Evolutionary conservation across 2,329 filamentous ascomycete species (phyloP), one percentile per base, ranked within the genome.

Genomic region (Thielaviopsis musarum): DNA sequence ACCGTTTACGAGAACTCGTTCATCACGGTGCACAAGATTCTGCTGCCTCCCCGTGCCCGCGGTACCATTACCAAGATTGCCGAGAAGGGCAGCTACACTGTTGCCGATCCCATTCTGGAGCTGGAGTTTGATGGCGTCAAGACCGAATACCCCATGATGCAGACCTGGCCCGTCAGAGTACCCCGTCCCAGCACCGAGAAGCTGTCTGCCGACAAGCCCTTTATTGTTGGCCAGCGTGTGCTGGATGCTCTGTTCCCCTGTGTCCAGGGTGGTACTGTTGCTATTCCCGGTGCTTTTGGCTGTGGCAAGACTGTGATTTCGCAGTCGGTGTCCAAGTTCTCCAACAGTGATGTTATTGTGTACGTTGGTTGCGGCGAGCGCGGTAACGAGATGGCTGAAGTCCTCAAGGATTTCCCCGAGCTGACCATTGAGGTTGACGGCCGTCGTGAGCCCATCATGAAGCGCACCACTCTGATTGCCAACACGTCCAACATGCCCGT

Each of bases 401-500:
- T 98, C 66, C 80, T 98, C 80, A 97, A 96, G 87, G 93, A 98
- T 74, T 98, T 98, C 79, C 93, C 93, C 62, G 91, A 97, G 80
- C 87, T 98, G 65, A 87, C 88, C 54, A 98, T 98, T 69, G 86
- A 94, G 19, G 83, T 97, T 66, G 86, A 95, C 52, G 93, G 93
- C 67, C 89, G 91, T 70, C 86, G 91, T 74, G 93, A 98, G 72
- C 91, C 91, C 66, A 98, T 98, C 77, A 98, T 98, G 93, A 98
- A 98, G 83, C 91, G 93, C 72, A 98, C 93, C 17, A 94, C 90
- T 22, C 80, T 98, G 63, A 97, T 98, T 70, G 93, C 93, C 72
- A 98, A 98, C 75, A 98, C 93, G 52, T 98, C 93, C 67, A 98
- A 98, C 79, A 98, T 98, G 93, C 93, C 93, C 63, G 93, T 98